These are phyloP conservation scores for Fistulinella prunicolor DNA, from an alignment of 768 basidiomycete genomes.

Conservation along the genomic window DNA sequence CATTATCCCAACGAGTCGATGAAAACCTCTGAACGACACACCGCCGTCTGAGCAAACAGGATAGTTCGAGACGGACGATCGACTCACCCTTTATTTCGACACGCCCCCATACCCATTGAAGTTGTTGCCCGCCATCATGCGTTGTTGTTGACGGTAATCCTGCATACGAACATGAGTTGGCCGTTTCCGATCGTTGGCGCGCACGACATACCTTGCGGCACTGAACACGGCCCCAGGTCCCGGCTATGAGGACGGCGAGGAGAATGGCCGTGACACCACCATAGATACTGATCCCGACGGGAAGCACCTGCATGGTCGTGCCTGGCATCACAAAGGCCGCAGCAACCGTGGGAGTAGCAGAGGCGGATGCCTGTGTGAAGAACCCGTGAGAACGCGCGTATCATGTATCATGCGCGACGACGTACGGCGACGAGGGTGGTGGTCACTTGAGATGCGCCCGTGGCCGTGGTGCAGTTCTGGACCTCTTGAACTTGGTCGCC, in stretches of 20 bases:
- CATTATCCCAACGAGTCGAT: neutral
- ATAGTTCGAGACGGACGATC: neutral
- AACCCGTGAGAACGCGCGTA: neutral
- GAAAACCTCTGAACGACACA: neutral
- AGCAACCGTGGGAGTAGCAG: conserved; percentile 26
- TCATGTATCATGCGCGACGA: neutral
- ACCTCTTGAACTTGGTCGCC: conserved; percentile 55
- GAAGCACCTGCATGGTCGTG: conserved; percentile 68
- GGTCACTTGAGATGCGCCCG: conserved; percentile 16
- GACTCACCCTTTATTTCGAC: conserved; percentile 27
- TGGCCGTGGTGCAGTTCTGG: conserved; percentile 46
- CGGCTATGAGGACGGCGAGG: conserved; percentile 75
- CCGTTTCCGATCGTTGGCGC: neutral
- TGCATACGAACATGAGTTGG: conserved; percentile 27
- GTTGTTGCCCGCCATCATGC: conserved; percentile 55
- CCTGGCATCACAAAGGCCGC: conserved; percentile 65
- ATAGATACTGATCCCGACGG: conserved; percentile 80
- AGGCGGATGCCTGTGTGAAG: conserved; percentile 21
- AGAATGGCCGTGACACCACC: conserved; percentile 84
- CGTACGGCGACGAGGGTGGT: conserved; percentile 14
- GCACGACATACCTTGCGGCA: conserved; percentile 66
- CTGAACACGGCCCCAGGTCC: conserved; percentile 84
- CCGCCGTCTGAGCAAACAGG: neutral
- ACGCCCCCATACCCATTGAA: conserved; percentile 60
- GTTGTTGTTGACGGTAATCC: conserved; percentile 71